Evolutionary conservation across 2,329 filamentous ascomycete genomes (phyloP).

Genomic region (Pestalotiopsis sp.): DNA sequence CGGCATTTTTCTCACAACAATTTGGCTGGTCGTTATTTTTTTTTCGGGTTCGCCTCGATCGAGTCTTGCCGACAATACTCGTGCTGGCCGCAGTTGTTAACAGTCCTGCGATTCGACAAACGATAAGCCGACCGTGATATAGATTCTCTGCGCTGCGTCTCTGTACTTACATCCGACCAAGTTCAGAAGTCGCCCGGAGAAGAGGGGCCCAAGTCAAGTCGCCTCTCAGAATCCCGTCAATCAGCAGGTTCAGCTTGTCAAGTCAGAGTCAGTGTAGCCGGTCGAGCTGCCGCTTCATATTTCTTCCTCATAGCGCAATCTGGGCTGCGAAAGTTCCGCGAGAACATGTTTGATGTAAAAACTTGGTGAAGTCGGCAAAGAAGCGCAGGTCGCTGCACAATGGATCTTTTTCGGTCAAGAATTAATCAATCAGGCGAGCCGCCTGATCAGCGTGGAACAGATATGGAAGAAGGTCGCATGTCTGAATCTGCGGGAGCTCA

Average conservation of each 20-base stretch:
- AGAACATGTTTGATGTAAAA: neutral
- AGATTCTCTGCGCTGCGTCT: neutral
- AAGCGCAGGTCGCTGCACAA: neutral
- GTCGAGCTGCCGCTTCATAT: neutral
- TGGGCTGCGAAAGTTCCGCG: neutral
- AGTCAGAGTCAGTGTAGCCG: neutral
- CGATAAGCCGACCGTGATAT: neutral
- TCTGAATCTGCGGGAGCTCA: neutral
- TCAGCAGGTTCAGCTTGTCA: neutral
- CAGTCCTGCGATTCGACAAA: neutral
- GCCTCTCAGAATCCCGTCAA: too few species aligned
- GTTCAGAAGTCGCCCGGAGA: neutral
- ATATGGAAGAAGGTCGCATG: constrained; percentile 6
- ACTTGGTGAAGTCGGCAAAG: neutral
- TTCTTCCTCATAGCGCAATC: neutral
- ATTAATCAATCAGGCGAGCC: constrained; percentile 9
- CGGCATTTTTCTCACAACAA: neutral
- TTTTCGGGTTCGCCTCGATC: neutral
- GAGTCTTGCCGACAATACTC: neutral
- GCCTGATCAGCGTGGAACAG: neutral
- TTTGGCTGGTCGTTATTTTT: neutral
- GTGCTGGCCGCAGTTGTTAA: neutral
- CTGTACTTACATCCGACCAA: neutral
- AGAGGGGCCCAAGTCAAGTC: neutral
- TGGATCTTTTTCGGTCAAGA: constrained; percentile 14